Base-by-base conservation (phyloP, 768 basidiomycete species). In the Melanogaster broomeanus region DNA sequence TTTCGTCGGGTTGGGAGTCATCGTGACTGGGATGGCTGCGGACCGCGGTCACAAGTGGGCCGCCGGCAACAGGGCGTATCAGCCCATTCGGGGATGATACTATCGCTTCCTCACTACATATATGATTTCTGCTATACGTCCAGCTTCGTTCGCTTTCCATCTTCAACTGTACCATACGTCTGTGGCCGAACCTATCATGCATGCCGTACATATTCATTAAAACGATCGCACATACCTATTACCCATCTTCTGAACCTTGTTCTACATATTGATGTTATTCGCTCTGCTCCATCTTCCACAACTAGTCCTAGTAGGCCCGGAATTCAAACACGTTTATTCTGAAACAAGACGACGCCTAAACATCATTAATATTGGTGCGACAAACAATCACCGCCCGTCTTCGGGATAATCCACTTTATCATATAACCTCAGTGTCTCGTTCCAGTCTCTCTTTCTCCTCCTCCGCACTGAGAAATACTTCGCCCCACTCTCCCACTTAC, bases 371-470 rank as follows among this genome's bases (percentile, higher is more conserved):
- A 27, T 27, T 4, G 31, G 9, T n/a, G 18, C 27, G 19, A 48
- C n/a, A 42, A 7, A 45, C 41, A 25, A 25, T 65, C 45, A 61
- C 16, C 49, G 30, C 11, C 51, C 74, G 24, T 85, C 84, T 13
- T 79, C 78, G 0, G 88, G 88, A 61, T 90, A 93, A 66, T 92
- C 90, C 16, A 90, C 85, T 54, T 88, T 77, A 57, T 93, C 90
- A 57, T 91, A 92, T 48, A 90, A 68, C 42, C 90, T 75, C 41
- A 93, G 69, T 5, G 86, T 90, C 71, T 93, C 91, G 59, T 91
- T 91, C 91, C 92, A 93, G 60, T 93, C 92, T 57, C 90, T 79
- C 69, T 93, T 93, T 57, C 90, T 74, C 61, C 91, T 72, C 55
- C 90, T 73, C 51, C 78, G 80, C 50, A 93, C 74, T 18, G 90